Evolutionary conservation across 257 asterid species (phyloP).

Genomic region (Paulownia fortunei): DNA sequence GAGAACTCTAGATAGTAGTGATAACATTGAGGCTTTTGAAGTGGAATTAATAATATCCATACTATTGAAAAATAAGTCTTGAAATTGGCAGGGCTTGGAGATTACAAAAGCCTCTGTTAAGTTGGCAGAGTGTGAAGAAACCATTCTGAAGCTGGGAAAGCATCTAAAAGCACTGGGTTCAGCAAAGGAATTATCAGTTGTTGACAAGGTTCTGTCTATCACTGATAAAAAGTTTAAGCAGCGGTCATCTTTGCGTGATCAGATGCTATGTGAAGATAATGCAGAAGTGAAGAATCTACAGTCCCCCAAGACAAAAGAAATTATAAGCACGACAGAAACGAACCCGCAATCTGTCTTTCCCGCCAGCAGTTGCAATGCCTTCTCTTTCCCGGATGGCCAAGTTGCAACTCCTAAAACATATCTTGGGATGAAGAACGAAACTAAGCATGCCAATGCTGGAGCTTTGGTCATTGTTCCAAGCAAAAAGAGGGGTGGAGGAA

Average conservation of each 20-base stretch:
- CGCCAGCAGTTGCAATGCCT: background rate
- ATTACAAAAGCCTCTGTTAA: constrained; percentile 75
- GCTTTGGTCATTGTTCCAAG: constrained; percentile 59
- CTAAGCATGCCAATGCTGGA: constrained; percentile 36
- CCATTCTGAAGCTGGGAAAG: constrained; percentile 73
- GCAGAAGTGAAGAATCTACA: constrained; percentile 28
- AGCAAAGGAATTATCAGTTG: constrained; percentile 48
- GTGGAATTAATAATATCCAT: background rate
- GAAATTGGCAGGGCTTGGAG: constrained; percentile 75
- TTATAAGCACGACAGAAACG: constrained; percentile 27
- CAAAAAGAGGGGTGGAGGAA: constrained; percentile 62
- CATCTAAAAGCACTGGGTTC: constrained; percentile 70
- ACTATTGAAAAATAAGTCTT: background rate
- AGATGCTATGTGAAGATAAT: constrained; percentile 62
- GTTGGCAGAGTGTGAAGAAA: constrained; percentile 81
- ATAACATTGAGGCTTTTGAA: background rate
- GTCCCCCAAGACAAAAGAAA: constrained; percentile 48
- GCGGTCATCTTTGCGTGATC: constrained; percentile 78
- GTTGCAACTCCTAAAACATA: constrained; percentile 26
- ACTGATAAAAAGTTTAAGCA: constrained; percentile 44
- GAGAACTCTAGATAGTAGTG: background rate
- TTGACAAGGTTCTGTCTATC: constrained; percentile 43
- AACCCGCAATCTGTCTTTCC: background rate
- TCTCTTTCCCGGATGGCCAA: constrained; percentile 27
- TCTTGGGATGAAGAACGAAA: constrained; percentile 27